Conservation (phyloP, 441 rosid genomes). For the Mallotus japonicus region DNA sequence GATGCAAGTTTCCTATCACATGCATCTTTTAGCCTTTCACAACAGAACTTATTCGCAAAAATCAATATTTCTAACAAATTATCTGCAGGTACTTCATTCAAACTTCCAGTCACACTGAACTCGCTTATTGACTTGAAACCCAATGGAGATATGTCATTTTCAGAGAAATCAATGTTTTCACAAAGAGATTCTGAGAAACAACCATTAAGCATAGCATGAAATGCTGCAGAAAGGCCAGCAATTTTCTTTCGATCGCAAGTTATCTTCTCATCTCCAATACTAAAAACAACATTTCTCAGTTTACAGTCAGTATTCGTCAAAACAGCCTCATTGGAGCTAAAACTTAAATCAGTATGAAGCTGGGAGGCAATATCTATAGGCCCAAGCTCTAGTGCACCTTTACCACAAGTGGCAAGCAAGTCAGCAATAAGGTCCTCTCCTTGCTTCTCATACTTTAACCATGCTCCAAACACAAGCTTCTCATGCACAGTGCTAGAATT, state of each 20-base stretch:
- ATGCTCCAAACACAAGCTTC: constrained; percentile 85
- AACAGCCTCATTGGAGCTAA: constrained; percentile 35
- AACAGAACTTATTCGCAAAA: constrained; percentile 88
- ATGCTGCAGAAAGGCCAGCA: constrained; percentile 82
- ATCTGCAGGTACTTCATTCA: constrained; percentile 51
- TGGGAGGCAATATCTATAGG: constrained; percentile 63
- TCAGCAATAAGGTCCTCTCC: constrained; percentile 86
- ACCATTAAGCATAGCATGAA: constrained; percentile 90
- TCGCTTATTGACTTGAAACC: constrained; percentile 70
- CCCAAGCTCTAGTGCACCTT: constrained; percentile 66
- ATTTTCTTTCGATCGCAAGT: constrained; percentile 77
- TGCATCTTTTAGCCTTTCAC: constrained; percentile 82
- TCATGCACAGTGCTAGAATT: constrained; percentile 77
- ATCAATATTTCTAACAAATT: constrained; percentile 75
- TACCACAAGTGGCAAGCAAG: constrained; percentile 78
- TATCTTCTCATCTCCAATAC: constrained; percentile 73
- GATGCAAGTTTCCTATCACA: constrained; percentile 84
- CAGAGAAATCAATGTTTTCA: constrained; percentile 82
- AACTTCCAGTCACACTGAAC: constrained; percentile 60
- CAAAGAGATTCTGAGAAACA: constrained; percentile 72
- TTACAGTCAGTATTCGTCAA: constrained; percentile 33
- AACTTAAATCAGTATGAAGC: constrained; percentile 38
- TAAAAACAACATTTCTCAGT: constrained; percentile 56
- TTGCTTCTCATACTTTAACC: constrained; percentile 86
- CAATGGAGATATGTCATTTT: constrained; percentile 65